Conservation (phyloP, 2,329 filamentous ascomycete genomes). For the Myriosclerotinia scirpicola region DNA sequence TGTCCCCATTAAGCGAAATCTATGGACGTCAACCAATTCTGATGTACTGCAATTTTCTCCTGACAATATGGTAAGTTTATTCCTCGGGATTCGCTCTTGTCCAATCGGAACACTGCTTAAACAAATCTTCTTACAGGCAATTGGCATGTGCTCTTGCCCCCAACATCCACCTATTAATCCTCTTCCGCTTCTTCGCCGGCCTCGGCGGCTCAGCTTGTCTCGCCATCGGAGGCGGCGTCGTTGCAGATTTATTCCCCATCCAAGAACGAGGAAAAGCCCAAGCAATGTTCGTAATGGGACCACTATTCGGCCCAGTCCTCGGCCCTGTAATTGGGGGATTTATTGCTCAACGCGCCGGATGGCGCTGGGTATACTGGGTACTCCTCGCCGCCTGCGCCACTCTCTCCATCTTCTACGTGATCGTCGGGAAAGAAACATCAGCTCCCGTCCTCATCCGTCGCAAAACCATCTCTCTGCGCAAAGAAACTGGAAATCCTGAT, state of each 20-base stretch:
- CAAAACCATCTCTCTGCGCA: slow-evolving; percentile 40
- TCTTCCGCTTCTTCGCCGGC: slow-evolving; percentile 61
- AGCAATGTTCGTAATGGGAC: slow-evolving; percentile 49
- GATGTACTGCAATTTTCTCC: slow-evolving; percentile 42
- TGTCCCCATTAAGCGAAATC: slow-evolving; percentile 61
- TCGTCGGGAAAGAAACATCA: slow-evolving; percentile 51
- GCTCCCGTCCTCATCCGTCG: slow-evolving; percentile 48
- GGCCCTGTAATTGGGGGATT: slow-evolving; percentile 42
- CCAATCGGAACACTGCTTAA: slow-evolving; percentile 43
- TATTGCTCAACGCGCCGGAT: slow-evolving; percentile 40
- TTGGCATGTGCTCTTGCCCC: slow-evolving; percentile 55
- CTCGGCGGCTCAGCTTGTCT: slow-evolving; percentile 43
- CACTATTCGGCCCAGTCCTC: slow-evolving; percentile 41
- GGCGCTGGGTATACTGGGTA: slow-evolving; percentile 48
- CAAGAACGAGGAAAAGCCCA: slow-evolving; percentile 60
- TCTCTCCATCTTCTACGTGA: slow-evolving; percentile 42
- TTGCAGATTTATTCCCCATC: slow-evolving; percentile 62
- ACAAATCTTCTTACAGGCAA: slow-evolving; percentile 43
- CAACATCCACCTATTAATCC: slow-evolving; percentile 50
- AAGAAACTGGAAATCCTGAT: slow-evolving; percentile 44
- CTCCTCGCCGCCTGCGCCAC: slow-evolving; percentile 43
- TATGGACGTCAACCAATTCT: slow-evolving; percentile 61
- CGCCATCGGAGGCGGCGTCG: slow-evolving; percentile 60
- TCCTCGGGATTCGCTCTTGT: slow-evolving; percentile 52
- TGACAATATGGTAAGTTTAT: slow-evolving; percentile 44